phyloP scores from a whole-genome alignment of 345 rosid genomes.

The Leavenworthia alabamica region DNA sequence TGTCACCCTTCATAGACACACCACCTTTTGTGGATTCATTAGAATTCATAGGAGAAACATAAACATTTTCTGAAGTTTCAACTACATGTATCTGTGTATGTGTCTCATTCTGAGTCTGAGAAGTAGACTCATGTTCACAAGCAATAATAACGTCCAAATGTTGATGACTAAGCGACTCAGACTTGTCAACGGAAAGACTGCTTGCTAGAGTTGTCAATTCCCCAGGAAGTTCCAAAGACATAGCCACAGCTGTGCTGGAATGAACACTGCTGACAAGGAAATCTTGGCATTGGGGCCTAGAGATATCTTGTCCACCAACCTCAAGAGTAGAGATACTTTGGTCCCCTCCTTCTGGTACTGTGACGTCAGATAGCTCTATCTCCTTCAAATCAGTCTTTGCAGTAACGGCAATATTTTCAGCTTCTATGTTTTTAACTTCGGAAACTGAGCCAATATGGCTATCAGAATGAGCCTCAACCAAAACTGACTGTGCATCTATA shows the following conservation, averaged over 20 bases:
- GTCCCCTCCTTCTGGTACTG: slow-evolving; percentile 32
- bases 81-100: slow-evolving; percentile 18
- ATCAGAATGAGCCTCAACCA: slow-evolving; percentile 16
- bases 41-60: slow-evolving; percentile 18
- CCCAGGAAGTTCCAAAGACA: slow-evolving; percentile 15
- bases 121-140: slow-evolving; percentile 26
- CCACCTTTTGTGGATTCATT: slow-evolving; percentile 23
- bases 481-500: slow-evolving; percentile 25
- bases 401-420: slow-evolving; percentile 16
- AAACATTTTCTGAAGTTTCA: slow-evolving; percentile 23
- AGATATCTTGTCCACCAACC: slow-evolving; percentile 23
- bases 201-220: slow-evolving; percentile 12
- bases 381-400: slow-evolving; percentile 20
- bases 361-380: slow-evolving; percentile 30
- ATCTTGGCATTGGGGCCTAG: slow-evolving; percentile 20
- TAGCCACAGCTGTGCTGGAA: slow-evolving; percentile 13
- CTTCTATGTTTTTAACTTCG: slow-evolving; percentile 28
- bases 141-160: slow-evolving; percentile 17
- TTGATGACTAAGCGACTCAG: slow-evolving; percentile 19
- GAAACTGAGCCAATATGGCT: slow-evolving; percentile 15
- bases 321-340: slow-evolving; percentile 20
- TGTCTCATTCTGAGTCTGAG: slow-evolving; percentile 15
- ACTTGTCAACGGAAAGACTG: slow-evolving; percentile 15
- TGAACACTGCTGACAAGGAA: slow-evolving; percentile 25
- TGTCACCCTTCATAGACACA: slow-evolving; percentile 20